Base-by-base conservation (phyloP, 2,329 filamentous ascomycete species). In the Hymenoscyphus salicellus region DNA sequence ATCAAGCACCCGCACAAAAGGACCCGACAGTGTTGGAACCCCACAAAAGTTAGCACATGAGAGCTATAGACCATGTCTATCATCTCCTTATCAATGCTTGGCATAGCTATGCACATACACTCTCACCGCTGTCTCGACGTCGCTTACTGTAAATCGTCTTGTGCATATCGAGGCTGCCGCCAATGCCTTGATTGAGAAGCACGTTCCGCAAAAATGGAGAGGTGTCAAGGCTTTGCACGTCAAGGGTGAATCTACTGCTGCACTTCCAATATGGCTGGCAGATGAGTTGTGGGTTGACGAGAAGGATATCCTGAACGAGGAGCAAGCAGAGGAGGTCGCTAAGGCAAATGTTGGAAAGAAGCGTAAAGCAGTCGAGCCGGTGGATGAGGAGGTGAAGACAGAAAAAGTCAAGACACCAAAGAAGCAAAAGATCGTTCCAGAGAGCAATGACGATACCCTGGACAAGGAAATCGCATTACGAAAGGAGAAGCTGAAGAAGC, bases 181-280 rank as follows among this genome's bases (percentile, higher is more conserved):
- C 28, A 78, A 83, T 55, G 84, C 83, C 2, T 78, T 97, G 73
- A 86, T 93, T 6, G 88, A 91, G 67, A 93, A 90, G 77, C 91
- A 89, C 75, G 87, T 97, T 56, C 87, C 93, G 20, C 89, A 94
- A 76, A 89, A 93, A 73, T 97, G 93, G 93, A 86, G 86, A 73
- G 95, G 94, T 76, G 84, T 98, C 68, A 89, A 89, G 77, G 86
- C 86, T 68, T 81, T 99, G 67, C 93, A 96, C 78, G 84, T 99
- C 82, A 99, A 98, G 84, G 92, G 92, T 32, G 88, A 91, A 74
- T 41, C 28, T 17, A 97, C 94, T 4, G 89, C 89, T 66, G 90
- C 94, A 8, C 83, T 99, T 74, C 95, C 95, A n/a, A 88, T 99
- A 75, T 99, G 93, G 91, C 81, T 97, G 75, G 91, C 94, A 4